phyloP scores from a whole-genome alignment of 345 rosid species.

The Cardamine occulta region DNA sequence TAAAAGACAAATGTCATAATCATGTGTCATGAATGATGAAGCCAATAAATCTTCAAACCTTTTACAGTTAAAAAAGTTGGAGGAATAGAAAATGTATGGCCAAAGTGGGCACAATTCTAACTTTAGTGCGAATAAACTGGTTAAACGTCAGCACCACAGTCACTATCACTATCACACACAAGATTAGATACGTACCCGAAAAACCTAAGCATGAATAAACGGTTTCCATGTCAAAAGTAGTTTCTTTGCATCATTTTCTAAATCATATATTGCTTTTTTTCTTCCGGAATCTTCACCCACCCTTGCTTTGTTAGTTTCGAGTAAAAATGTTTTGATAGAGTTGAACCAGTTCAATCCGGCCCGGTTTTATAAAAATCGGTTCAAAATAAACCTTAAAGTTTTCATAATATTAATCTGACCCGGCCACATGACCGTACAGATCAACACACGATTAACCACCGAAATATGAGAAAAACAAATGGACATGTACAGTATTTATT shows the following conservation, averaged over 20 bases:
- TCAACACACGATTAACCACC: background rate
- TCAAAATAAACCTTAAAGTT: background rate
- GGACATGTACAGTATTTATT: background rate
- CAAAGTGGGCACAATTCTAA: constrained; percentile 23
- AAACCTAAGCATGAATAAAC: background rate
- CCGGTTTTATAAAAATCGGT: background rate
- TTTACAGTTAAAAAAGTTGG: constrained; percentile 17
- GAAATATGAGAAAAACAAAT: background rate
- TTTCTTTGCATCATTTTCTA: constrained; percentile 19
- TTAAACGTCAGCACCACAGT: constrained; percentile 27
- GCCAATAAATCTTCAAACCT: constrained; percentile 13
- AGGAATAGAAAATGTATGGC: constrained; percentile 2
- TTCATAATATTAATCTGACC: background rate
- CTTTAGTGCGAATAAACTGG: constrained; percentile 29
- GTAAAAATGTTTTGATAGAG: background rate
- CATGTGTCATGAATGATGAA: background rate
- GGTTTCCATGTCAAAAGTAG: constrained; percentile 28
- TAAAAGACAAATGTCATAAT: constrained; percentile 6
- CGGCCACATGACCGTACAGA: background rate
- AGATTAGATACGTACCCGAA: constrained; percentile 31
- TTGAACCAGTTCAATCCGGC: background rate
- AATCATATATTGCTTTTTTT: constrained; percentile 1
- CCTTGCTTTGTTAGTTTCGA: background rate
- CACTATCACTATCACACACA: constrained; percentile 26
- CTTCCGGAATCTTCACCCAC: background rate